Evolutionary conservation across 208 protist genomes (phyloP).

Genomic region (Wallacemonas collosoma): DNA sequence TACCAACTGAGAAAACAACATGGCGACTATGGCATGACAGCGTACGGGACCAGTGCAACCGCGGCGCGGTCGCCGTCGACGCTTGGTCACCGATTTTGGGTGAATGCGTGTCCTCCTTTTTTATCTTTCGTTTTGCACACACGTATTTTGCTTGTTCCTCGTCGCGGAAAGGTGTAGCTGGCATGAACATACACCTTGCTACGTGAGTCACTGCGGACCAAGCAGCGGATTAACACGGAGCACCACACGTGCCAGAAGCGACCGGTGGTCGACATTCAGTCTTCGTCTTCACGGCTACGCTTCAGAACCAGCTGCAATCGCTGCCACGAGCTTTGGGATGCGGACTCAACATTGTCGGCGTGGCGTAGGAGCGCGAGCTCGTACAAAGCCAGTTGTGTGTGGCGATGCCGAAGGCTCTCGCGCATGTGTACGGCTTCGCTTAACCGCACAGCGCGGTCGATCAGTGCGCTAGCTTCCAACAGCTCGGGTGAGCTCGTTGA

Average conservation of each 20-base stretch:
- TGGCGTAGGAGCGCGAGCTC: slow-evolving; percentile 51
- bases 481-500: neutral
- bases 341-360: slow-evolving; percentile 1
- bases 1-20: too few species aligned
- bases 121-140: too few species aligned
- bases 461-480: neutral
- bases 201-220: too few species aligned
- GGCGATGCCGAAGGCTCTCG: slow-evolving; percentile 45
- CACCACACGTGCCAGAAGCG: neutral
- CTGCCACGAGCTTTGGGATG: slow-evolving; percentile 9
- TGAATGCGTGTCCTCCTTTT: too few species aligned
- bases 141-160: too few species aligned
- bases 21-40: too few species aligned
- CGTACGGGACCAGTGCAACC: too few species aligned
- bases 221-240: neutral
- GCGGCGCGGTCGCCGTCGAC: too few species aligned
- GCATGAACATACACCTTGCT: too few species aligned
- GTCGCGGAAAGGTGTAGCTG: too few species aligned
- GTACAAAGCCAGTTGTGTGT: slow-evolving; percentile 61
- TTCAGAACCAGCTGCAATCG: neutral
- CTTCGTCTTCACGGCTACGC: neutral
- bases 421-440: slow-evolving; percentile 46
- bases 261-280: neutral
- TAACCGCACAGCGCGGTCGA: slow-evolving; percentile 25
- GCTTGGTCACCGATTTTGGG: too few species aligned